Evolutionary conservation across 2,329 filamentous ascomycete genomes (phyloP).

Genomic region (Curvularia eragrostidis): DNA sequence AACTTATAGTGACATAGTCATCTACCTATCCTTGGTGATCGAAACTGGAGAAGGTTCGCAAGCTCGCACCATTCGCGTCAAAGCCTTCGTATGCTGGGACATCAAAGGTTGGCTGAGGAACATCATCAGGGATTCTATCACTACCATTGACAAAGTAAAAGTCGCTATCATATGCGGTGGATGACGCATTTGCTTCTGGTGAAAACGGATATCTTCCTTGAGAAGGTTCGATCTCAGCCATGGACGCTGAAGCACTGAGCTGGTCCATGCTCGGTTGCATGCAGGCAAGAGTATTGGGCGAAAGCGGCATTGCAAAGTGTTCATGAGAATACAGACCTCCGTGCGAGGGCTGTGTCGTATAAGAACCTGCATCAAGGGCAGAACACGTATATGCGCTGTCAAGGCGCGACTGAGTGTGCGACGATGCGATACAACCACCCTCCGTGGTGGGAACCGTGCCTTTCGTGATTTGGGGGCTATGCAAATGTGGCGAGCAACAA

Average conservation of each 20-base stretch:
- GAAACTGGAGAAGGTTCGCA: constrained; percentile 24
- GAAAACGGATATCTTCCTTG: constrained; percentile 33
- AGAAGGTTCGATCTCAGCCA: constrained; percentile 35
- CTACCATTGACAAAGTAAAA: constrained; percentile 53
- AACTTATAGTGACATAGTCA: constrained; percentile 19
- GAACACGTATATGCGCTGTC: constrained; percentile 27
- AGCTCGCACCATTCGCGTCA: neutral
- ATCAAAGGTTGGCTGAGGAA: constrained; percentile 42
- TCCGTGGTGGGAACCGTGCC: constrained; percentile 27
- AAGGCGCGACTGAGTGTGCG: constrained; percentile 25
- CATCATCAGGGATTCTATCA: constrained; percentile 49
- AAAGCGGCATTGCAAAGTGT: constrained; percentile 31
- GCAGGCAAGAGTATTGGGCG: constrained; percentile 33
- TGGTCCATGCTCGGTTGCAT: constrained; percentile 36
- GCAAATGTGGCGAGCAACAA: constrained; percentile 32
- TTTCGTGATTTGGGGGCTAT: constrained; percentile 31
- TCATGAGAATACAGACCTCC: constrained; percentile 21
- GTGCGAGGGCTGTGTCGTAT: constrained; percentile 21
- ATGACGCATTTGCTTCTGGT: no score
- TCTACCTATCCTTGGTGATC: constrained; percentile 27
- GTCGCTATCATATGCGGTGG: constrained; percentile 39
- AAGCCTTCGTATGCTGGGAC: constrained; percentile 32
- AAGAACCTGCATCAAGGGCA: constrained; percentile 16
- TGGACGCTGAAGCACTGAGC: constrained; percentile 26
- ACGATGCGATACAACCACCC: constrained; percentile 29